These are phyloP conservation scores for Stephania japonica DNA, from an alignment of 164 flowering plant genomes.

Conservation along the genomic window DNA sequence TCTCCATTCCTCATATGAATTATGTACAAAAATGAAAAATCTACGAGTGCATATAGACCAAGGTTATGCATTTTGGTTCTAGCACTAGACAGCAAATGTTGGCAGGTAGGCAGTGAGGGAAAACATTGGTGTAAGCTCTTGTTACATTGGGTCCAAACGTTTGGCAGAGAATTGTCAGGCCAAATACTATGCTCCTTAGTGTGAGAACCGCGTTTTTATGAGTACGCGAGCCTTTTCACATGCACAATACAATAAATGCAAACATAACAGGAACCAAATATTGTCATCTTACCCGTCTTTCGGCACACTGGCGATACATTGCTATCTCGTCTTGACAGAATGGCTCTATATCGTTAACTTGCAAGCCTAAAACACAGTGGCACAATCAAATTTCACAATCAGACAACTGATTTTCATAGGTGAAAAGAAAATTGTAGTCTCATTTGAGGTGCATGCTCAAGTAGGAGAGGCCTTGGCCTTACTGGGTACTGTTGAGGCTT, in stretches of 20 bases:
- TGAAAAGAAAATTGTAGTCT: background rate
- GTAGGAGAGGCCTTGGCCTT: no score
- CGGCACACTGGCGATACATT: constrained; percentile 73
- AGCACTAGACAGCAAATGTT: background rate
- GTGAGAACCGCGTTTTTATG: no score
- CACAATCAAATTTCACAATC: constrained; percentile 3
- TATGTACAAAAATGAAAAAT: background rate
- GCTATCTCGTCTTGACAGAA: constrained; percentile 96
- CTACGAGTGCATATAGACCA: background rate
- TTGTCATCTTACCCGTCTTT: constrained; percentile 61
- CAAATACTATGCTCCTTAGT: background rate
- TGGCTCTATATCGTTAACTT: constrained; percentile 87
- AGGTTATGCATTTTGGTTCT: background rate
- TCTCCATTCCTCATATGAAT: background rate
- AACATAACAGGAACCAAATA: constrained; percentile 1
- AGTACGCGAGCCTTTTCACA: background rate
- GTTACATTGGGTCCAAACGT: no score
- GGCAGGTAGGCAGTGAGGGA: background rate
- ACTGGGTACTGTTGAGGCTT: no score
- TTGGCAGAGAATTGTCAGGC: background rate
- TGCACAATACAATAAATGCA: background rate
- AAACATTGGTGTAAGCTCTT: background rate
- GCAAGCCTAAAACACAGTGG: constrained; percentile 51
- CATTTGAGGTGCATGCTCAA: background rate
- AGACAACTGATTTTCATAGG: background rate